These are phyloP conservation scores for Alternaria triticina DNA, from an alignment of 2,329 filamentous ascomycete species.

Conservation along the genomic window DNA sequence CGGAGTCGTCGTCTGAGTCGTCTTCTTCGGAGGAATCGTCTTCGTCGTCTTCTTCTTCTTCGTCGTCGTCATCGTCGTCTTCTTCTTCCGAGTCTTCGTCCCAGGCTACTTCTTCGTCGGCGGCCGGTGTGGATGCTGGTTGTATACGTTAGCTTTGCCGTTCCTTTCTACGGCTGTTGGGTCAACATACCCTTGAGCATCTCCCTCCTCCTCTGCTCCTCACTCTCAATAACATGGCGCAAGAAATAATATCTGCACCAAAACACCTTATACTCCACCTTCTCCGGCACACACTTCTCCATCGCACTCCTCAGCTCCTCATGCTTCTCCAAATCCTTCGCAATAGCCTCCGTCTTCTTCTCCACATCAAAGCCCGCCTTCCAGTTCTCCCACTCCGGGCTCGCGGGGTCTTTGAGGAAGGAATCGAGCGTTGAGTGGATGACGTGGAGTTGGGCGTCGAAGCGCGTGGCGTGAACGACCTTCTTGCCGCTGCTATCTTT, in stretches of 20 bases:
- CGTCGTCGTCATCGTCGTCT: conserved; percentile 30
- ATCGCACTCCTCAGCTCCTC: conserved; percentile 84
- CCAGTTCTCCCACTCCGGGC: conserved; percentile 77
- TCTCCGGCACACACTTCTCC: conserved; percentile 94
- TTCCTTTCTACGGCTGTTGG: too few relatives aligned
- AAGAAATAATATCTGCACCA: conserved; percentile 97
- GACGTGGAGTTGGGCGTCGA: conserved; percentile 94
- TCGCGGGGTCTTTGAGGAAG: conserved; percentile 81
- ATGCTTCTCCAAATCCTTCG: conserved; percentile 82
- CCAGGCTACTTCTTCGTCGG: conserved; percentile 74
- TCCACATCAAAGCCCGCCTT: conserved; percentile 77
- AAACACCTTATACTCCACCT: conserved; percentile 86
- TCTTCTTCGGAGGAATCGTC: conserved; percentile 21
- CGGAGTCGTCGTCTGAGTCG: conserved; percentile 15
- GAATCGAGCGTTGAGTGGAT: conserved; percentile 84
- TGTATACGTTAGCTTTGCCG: background rate
- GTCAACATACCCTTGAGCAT: conserved; percentile 93
- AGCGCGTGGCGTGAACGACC: conserved; percentile 91
- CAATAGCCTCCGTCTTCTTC: conserved; percentile 82
- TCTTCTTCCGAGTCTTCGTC: conserved; percentile 74
- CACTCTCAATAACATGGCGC: conserved; percentile 88
- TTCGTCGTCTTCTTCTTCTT: conserved; percentile 34
- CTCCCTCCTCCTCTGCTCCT: conserved; percentile 86
- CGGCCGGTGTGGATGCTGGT: conserved; percentile 68
- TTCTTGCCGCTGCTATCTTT: conserved; percentile 89